Conservation (phyloP, 768 basidiomycete species). For the Pleurotus tuoliensis region DNA sequence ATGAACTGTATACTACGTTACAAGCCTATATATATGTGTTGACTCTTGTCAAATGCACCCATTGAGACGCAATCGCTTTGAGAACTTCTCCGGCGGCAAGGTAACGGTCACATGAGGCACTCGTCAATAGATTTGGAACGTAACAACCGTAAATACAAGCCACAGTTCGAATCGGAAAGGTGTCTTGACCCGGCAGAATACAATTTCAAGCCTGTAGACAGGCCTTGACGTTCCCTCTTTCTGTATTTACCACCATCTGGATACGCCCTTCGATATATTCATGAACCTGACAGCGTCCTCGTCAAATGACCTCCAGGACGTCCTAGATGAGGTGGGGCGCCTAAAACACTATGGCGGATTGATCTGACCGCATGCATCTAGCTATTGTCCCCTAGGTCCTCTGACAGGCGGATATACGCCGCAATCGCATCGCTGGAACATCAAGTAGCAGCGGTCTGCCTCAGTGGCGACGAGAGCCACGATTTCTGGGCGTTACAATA, state of each 20-base stretch:
- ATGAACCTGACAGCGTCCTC: neutral
- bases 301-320: neutral
- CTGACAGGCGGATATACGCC: slow-evolving; percentile 3
- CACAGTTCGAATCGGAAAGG: too few species aligned
- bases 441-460: slow-evolving; percentile 48
- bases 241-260: neutral
- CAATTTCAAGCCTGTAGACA: too few species aligned
- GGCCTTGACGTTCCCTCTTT: too few species aligned
- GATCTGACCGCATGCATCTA: neutral
- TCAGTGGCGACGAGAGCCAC: slow-evolving; percentile 36
- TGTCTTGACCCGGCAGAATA: too few species aligned
- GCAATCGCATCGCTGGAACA: slow-evolving; percentile 37
- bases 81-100: neutral
- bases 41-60: neutral
- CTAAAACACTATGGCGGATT: neutral
- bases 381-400: slow-evolving; percentile 7
- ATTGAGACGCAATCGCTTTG: too few species aligned
- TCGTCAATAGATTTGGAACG: neutral
- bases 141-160: neutral
- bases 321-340: slow-evolving; percentile 3
- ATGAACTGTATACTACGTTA: slow-evolving; percentile 6
- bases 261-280: neutral
- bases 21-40: neutral
- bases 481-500: slow-evolving; percentile 62
- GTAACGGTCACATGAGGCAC: neutral